phyloP scores from a whole-genome alignment of 1,284 basidiomycete species.

The Ganoderma meredithae region DNA sequence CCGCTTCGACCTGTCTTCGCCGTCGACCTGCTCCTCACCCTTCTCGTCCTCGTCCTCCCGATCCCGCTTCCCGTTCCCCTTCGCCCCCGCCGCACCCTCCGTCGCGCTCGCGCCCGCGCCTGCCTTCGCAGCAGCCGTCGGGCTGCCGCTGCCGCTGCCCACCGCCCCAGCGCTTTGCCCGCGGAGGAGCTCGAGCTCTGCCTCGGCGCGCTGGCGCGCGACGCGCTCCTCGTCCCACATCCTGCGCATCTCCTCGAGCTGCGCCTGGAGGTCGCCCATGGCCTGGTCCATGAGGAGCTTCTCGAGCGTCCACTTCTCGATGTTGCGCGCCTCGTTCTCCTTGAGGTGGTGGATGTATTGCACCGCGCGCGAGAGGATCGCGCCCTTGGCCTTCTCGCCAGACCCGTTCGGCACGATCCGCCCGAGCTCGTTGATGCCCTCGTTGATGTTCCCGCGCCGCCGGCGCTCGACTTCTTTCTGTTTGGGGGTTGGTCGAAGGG shows the following conservation, averaged over 20 bases:
- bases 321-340: conserved; percentile 89
- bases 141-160: not conserved
- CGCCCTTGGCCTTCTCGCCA: conserved; percentile 90
- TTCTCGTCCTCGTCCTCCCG: conserved; percentile 29
- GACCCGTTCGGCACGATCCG: conserved; percentile 88
- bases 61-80: conserved; percentile 36
- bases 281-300: conserved; percentile 93
- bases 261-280: conserved; percentile 84
- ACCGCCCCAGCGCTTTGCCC: conserved; percentile 34
- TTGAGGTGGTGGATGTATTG: conserved; percentile 92
- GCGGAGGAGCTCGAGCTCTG: conserved; percentile 62
- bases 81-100: conserved; percentile 11
- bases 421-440: conserved; percentile 93
- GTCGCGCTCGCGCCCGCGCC: not conserved
- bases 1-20: conserved; percentile 39
- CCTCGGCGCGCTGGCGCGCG: conserved; percentile 62
- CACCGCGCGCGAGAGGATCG: conserved; percentile 85
- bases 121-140: conserved; percentile 2
- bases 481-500: not conserved
- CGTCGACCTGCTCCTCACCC: conserved; percentile 27
- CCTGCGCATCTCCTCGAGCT: conserved; percentile 78
- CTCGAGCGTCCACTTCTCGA: conserved; percentile 95
- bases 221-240: conserved; percentile 77
- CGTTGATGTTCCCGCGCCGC: conserved; percentile 93
- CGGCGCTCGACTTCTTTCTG: conserved; percentile 98